Base-by-base conservation (phyloP, 176 grass and related monocot species). In the Neostapfia colusana region DNA sequence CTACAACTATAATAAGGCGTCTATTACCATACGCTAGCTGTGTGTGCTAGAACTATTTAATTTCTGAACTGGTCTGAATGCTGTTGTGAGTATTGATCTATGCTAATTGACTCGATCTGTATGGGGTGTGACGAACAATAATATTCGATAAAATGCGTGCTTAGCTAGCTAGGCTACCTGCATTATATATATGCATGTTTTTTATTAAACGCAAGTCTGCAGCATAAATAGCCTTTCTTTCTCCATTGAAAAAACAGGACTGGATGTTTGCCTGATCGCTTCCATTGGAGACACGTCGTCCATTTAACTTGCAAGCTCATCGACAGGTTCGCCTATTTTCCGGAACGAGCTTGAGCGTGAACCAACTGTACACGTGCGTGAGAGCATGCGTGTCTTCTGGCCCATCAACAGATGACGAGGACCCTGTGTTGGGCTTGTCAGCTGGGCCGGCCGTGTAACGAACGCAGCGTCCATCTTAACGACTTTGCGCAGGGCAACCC, bases 21-120 rank as follows among this genome's bases (percentile, higher is more conserved):
- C 25, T 48, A 28, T 6, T 26, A 58, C 25, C 55, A 26, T 58
- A 25, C 27, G 21, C 24, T 69, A 49, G 24, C 43, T 20, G 15
- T 69, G 67, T 70, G 67, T 70, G 44, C 44, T 63, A 39, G 62
- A 70, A 49, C 41, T 68, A 44, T 13, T 48, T 24, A n/a, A n/a
- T n/a, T n/a, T n/a, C n/a, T n/a, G n/a, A n/a, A n/a, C n/a, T 45
- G 40, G 40, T 27, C 65, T 26, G 40, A 26, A 45, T 25, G 24
- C 13, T 68, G 40, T 13, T 67, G 18, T 24, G 38, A 39, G 65
- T 25, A 12, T 21, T 38, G 40, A 12, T 25, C 20, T 26, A 26
- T 39, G 65, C 66, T 46, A 20, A 45, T 45, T 20, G 25, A 46
- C 65, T 42, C 3, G 8, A 6, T 40, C 0, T 28, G 14, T 10